phyloP scores from a whole-genome alignment of 169 alveolate species.

The Cryptosporidium felis region DNA sequence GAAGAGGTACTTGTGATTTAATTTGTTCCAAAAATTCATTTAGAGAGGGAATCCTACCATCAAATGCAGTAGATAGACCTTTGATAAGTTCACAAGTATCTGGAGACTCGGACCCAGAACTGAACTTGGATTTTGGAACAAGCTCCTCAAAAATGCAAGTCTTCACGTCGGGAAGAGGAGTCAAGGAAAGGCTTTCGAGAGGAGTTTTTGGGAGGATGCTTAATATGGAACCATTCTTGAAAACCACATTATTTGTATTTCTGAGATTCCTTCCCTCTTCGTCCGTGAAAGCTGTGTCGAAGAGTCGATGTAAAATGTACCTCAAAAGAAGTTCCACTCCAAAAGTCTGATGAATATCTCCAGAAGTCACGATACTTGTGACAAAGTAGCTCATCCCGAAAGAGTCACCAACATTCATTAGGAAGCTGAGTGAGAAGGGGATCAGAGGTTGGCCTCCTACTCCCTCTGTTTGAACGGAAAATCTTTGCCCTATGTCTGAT shows the following conservation, averaged over 20 bases:
- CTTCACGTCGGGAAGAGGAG: conserved; percentile 13
- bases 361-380: conserved; percentile 26
- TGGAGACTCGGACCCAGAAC: neutral
- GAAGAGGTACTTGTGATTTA: conserved; percentile 29
- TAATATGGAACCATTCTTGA: neutral
- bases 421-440: conserved; percentile 38
- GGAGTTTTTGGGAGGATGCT: conserved; percentile 43
- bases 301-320: conserved; percentile 38
- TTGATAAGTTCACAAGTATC: neutral
- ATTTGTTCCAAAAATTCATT: conserved; percentile 25
- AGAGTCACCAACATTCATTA: conserved; percentile 50
- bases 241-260: neutral
- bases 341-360: conserved; percentile 38
- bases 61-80: conserved; percentile 60
- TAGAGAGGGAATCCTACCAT: conserved; percentile 18
- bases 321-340: conserved; percentile 38
- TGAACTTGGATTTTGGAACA: conserved; percentile 42
- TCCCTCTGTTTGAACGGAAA: conserved; percentile 33
- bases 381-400: conserved; percentile 52
- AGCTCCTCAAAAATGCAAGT: conserved; percentile 20
- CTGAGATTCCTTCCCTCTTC: conserved; percentile 18
- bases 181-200: neutral
- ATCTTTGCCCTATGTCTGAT: conserved; percentile 64
- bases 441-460: conserved; percentile 31
- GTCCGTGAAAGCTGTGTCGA: conserved; percentile 4